Conservation (phyloP, 345 rosid genomes). For the Mallotus nudiflorus region DNA sequence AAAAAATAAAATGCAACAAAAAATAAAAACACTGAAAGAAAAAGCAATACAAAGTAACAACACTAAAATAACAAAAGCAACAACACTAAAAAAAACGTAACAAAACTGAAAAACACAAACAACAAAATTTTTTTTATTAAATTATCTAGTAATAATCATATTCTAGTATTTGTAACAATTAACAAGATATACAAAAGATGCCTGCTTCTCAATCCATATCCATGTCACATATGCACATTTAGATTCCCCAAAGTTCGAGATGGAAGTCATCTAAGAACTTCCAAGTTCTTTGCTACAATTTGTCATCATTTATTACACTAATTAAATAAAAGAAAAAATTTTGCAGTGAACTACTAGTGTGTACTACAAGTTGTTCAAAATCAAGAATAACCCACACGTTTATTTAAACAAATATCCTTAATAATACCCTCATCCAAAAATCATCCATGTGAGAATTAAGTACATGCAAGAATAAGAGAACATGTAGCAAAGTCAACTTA, state of each 20-base stretch:
- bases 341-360: background rate
- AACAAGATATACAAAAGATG: background rate
- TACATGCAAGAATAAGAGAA: background rate
- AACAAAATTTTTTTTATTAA: no score
- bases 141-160: no score
- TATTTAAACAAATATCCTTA: background rate
- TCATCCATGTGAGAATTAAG: background rate
- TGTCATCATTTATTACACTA: background rate
- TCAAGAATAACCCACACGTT: background rate
- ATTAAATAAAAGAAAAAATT: background rate
- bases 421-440: background rate
- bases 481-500: background rate
- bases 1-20: no score
- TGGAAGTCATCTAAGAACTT: background rate
- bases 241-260: background rate
- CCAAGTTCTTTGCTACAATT: background rate
- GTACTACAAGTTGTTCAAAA: background rate
- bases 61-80: no score
- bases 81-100: no score
- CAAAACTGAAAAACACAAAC: no score
- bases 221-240: background rate
- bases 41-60: no score
- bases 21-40: no score
- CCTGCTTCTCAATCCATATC: background rate
- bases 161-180: no score